Conservation (phyloP, 345 rosid species). For the Aquilaria sinensis region DNA sequence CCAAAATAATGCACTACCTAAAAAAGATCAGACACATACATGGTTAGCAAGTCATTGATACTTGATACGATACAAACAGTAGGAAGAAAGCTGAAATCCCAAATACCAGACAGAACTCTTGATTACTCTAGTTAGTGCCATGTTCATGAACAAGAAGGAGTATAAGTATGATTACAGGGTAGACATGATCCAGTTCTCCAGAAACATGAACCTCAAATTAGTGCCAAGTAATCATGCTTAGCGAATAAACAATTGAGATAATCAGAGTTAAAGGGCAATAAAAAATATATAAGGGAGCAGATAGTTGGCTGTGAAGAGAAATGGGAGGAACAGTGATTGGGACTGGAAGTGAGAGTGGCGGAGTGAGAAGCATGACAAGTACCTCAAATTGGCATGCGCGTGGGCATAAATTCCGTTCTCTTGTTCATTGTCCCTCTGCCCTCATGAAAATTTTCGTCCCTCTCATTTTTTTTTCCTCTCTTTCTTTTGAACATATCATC, state of each 20-base stretch:
- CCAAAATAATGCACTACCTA: neutral
- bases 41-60: neutral
- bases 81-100: neutral
- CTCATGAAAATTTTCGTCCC: conserved; percentile 21
- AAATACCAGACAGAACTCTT: conserved; percentile 11
- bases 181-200: conserved; percentile 23
- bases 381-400: conserved; percentile 42
- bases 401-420: conserved; percentile 36
- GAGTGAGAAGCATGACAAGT: conserved; percentile 1
- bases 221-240: conserved; percentile 18
- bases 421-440: conserved; percentile 16
- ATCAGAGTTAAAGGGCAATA: neutral
- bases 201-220: conserved; percentile 24
- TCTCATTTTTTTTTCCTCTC: neutral
- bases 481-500: conserved; percentile 24
- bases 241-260: conserved; percentile 2
- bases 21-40: neutral
- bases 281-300: conserved; percentile 11
- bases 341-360: conserved; percentile 4
- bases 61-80: neutral
- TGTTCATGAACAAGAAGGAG: conserved; percentile 15
- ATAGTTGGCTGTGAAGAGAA: conserved; percentile 20
- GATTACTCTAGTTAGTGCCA: conserved; percentile 5
- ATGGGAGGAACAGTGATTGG: conserved; percentile 17
- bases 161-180: conserved; percentile 24